Percentiles rank a stretch among this genome's conserved stretches.
Evolutionary conservation across 768 basidiomycete species (phyloP).

Genomic region (Lactarius quietus): DNA sequence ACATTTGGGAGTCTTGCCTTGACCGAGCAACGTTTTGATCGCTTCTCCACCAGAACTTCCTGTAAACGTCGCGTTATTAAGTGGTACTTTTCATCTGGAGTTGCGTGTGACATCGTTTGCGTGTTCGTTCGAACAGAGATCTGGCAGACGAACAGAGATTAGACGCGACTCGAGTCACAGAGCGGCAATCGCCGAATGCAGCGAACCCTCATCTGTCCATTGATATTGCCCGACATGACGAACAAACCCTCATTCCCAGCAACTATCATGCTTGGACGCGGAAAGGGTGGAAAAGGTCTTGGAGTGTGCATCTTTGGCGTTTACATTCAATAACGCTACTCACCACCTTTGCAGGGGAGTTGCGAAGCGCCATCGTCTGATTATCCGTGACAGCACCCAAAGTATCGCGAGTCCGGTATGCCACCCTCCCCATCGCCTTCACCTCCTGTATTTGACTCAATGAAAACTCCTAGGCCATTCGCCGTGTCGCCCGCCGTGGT

Average conservation of each 20-base stretch:
- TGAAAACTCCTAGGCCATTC: slow-evolving; percentile 36
- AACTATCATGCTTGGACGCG: slow-evolving; percentile 43
- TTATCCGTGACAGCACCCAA: slow-evolving; percentile 46
- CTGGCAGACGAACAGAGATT: no score
- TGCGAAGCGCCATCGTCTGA: slow-evolving; percentile 46
- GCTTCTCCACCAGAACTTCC: slow-evolving; percentile 80
- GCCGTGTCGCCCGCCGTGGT: slow-evolving; percentile 59
- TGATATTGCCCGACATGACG: no score
- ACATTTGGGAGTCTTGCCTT: slow-evolving; percentile 72
- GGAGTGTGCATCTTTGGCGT: slow-evolving; percentile 34
- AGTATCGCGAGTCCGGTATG: slow-evolving; percentile 45
- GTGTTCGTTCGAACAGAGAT: no score
- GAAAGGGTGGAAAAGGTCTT: slow-evolving; percentile 48
- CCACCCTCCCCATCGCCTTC: slow-evolving; percentile 1
- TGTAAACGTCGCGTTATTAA: slow-evolving; percentile 83
- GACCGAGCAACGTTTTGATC: slow-evolving; percentile 74
- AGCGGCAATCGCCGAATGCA: slow-evolving; percentile 15
- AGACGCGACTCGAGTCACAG: neutral
- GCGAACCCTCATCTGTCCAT: no score
- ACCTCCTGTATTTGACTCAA: neutral
- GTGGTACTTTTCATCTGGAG: slow-evolving; percentile 57
- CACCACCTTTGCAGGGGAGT: slow-evolving; percentile 31
- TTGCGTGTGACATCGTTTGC: slow-evolving; percentile 10
- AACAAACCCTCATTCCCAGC: no score
- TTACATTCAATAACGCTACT: neutral